Evolutionary conservation across 208 protist genomes (phyloP).

Genomic region (Porcisia deanei): DNA sequence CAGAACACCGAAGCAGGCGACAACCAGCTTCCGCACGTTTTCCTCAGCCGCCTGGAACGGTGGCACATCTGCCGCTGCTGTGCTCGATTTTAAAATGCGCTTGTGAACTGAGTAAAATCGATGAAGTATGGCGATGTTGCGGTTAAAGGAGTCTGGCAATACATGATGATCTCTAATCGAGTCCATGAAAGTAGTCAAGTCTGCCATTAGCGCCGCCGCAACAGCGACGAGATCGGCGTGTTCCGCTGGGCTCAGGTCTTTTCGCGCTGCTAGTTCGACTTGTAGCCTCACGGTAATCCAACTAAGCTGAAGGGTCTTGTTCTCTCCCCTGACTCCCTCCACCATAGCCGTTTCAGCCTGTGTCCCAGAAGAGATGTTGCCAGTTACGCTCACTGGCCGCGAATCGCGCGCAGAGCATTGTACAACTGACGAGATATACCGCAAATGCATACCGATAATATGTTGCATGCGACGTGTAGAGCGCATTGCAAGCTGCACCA

Average conservation of each 20-base stretch:
- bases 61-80: not conserved
- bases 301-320: constrained; percentile 1
- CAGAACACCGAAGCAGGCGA: not conserved
- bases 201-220: not conserved
- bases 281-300: constrained; percentile 1
- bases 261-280: not conserved
- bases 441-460: not conserved
- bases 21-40: not conserved
- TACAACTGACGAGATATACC: not conserved
- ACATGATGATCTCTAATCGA: not conserved
- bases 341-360: not conserved
- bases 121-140: not conserved
- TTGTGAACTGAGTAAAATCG: not conserved
- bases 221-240: not conserved
- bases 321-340: not conserved
- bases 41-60: not conserved
- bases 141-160: not conserved
- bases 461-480: not conserved
- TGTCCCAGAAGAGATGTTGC: not conserved
- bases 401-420: not conserved
- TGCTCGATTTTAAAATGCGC: not conserved
- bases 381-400: not conserved
- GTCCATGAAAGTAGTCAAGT: not conserved
- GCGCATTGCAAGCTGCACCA: not conserved
- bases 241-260: not conserved